phyloP scores from a whole-genome alignment of 2,329 filamentous ascomycete species.

The Aureobasidium sp. region DNA sequence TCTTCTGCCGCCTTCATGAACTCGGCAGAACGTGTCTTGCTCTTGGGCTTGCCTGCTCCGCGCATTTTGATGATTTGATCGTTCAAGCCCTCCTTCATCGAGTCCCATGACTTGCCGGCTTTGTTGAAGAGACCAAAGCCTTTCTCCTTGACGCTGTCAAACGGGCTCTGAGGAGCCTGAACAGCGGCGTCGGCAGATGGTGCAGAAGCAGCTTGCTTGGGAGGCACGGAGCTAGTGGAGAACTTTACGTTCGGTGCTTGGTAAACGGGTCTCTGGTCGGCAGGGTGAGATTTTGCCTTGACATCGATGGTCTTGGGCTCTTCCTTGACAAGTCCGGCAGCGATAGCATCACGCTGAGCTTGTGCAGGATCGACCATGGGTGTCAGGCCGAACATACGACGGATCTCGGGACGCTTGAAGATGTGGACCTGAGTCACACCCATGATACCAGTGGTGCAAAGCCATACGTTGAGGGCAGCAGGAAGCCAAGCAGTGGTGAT shows the following conservation, averaged over 20 bases:
- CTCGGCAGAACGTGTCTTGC: constrained; percentile 14
- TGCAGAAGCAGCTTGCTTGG: background rate
- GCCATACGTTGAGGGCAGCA: constrained; percentile 56
- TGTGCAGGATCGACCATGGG: constrained; percentile 21
- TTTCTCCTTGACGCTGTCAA: constrained; percentile 1
- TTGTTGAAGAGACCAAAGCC: constrained; percentile 13
- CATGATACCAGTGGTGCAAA: constrained; percentile 42
- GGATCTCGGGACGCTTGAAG: constrained; percentile 32
- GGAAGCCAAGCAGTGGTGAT: constrained; percentile 50
- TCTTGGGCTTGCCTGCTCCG: background rate
- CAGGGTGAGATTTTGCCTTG: constrained; percentile 10
- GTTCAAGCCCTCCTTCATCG: background rate
- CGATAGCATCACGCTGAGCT: constrained; percentile 6
- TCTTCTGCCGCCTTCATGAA: constrained; percentile 16
- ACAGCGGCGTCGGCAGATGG: background rate
- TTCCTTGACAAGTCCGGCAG: constrained; percentile 4
- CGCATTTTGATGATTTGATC: background rate
- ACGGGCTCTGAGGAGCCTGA: background rate
- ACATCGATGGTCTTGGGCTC: constrained; percentile 17
- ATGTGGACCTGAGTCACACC: constrained; percentile 33
- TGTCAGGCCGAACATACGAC: constrained; percentile 33
- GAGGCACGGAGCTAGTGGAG: background rate
- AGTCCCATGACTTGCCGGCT: constrained; percentile 1
- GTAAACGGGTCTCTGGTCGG: constrained; percentile 6
- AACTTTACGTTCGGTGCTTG: constrained; percentile 15